Conservation (phyloP, 345 rosid species). For the Kernera saxatilis region DNA sequence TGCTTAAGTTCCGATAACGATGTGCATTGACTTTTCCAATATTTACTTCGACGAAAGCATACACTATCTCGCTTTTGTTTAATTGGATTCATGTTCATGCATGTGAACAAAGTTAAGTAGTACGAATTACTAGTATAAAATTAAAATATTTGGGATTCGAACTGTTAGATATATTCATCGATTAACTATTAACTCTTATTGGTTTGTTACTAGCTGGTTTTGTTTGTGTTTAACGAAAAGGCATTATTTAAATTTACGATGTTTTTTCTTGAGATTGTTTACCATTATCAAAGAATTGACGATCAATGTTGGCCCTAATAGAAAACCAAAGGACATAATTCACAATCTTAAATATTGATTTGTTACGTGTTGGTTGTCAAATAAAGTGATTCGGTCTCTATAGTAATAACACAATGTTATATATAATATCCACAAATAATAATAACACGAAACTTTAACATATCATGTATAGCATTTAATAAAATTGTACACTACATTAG, state of each 20-base stretch:
- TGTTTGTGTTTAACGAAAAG: constrained; percentile 16
- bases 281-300: background rate
- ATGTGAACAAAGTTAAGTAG: background rate
- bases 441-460: background rate
- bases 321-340: constrained; percentile 8
- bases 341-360: background rate
- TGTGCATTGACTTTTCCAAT: background rate
- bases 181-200: background rate
- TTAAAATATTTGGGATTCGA: background rate
- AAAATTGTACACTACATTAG: background rate
- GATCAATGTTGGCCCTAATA: background rate
- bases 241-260: background rate
- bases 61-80: background rate
- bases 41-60: background rate
- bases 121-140: background rate
- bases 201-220: constrained; percentile 6
- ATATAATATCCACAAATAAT: background rate
- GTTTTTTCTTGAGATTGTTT: too few relatives aligned
- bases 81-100: constrained; percentile 17
- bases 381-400: background rate
- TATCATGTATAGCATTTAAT: background rate
- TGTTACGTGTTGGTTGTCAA: background rate
- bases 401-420: background rate
- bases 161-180: background rate
- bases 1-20: background rate